Base-by-base conservation (phyloP, 2,329 filamentous ascomycete species). In the Cryphonectria parasitica region DNA sequence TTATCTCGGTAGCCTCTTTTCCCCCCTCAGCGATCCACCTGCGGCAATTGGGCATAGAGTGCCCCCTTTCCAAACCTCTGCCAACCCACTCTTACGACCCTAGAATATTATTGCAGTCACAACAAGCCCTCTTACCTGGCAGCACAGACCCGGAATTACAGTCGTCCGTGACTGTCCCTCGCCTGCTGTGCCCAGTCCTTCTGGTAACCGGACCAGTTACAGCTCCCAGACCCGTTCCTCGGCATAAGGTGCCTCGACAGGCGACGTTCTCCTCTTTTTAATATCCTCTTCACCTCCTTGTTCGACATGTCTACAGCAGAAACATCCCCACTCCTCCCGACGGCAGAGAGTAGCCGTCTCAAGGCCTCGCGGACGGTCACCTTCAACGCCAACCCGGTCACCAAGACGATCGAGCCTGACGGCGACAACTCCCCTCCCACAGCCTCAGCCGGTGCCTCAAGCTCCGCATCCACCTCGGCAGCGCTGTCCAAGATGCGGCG, bases 401-500 rank as follows among this genome's bases (percentile, higher is more conserved):
- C 87, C n/a, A 85, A 86, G 73, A 89, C 88, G 25, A 86, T 90
- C 76, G 87, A 88, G 74, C 84, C 86, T 28, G 83, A 84, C 61
- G 76, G 83, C 22, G 76, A 76, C 19, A 75, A 77, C 56, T 69
- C 73, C 31, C 71, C 67, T 62, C 73, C 69, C 54, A 78, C 72
- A 69, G 69, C 73, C 71, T 67, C 72, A 64, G 78, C 75, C 68
- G 76, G 74, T 67, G 73, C 74, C 65, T 75, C 75, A 73, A 74
- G 74, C 71, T 80, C 80, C 68, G 72, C 75, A 61, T 74, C 76
- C 74, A 72, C 71, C 71, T 73, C 94, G 6, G 89, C 92, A 3
- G 83, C 98, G 75, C 97, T 98, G 82, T 95, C 86, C 86, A 97
- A 95, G 82, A 86, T 98, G 63, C 91, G 93, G 68, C 87, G 95